These are phyloP conservation scores for Colletotrichum viniferum DNA, from an alignment of 2,329 filamentous ascomycete species.

Conservation along the genomic window DNA sequence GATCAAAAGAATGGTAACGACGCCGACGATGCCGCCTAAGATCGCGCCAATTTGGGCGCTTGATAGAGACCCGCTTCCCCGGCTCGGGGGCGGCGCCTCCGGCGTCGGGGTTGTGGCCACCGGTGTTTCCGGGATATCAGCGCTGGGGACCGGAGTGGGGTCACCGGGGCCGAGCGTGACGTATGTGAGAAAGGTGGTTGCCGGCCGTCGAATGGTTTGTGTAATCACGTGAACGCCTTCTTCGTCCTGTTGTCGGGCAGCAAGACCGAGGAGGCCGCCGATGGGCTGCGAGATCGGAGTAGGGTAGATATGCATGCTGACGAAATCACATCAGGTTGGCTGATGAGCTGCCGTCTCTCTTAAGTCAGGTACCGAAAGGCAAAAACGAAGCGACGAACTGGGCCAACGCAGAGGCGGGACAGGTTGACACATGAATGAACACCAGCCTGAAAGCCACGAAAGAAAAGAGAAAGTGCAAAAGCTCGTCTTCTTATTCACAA, in stretches of 20 bases:
- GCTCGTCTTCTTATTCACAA: background rate
- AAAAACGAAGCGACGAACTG: background rate
- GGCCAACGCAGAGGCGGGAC: background rate
- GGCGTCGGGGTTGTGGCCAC: background rate
- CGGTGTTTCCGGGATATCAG: conserved; percentile 17
- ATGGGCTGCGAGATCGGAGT: conserved; percentile 7
- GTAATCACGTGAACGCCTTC: conserved; percentile 29
- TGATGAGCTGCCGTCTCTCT: background rate
- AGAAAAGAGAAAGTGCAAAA: conserved; percentile 2
- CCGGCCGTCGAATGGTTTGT: conserved; percentile 37
- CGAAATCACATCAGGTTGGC: background rate
- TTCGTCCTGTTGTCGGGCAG: conserved; percentile 6
- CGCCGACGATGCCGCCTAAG: conserved; percentile 41
- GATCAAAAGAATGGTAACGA: conserved; percentile 38
- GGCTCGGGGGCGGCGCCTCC: conserved; percentile 1
- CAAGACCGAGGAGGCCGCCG: background rate
- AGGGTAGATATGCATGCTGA: conserved; percentile 11
- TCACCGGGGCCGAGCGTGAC: conserved; percentile 32
- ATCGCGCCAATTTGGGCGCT: conserved; percentile 45
- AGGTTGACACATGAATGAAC: background rate
- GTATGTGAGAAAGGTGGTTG: conserved; percentile 40
- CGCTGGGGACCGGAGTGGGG: conserved; percentile 13
- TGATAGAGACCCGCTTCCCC: conserved; percentile 29
- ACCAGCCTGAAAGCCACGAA: background rate
- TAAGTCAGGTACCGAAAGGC: background rate